Evolutionary conservation across 2,329 filamentous ascomycete species (phyloP).

Genomic region (Simplicillium sp.): DNA sequence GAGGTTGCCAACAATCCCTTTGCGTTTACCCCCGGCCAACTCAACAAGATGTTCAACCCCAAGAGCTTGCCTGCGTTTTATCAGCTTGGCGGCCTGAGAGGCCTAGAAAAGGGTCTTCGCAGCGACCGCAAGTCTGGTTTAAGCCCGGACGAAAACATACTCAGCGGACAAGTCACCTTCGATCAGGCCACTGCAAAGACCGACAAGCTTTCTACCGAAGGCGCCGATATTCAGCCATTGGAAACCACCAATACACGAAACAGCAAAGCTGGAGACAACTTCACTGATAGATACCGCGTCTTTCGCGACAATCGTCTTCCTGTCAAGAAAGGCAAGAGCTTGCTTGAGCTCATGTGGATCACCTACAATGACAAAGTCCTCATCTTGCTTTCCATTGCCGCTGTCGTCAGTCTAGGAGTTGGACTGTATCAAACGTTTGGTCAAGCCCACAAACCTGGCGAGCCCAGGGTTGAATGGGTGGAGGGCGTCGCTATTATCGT

Average conservation of each 20-base stretch:
- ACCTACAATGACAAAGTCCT: slow-evolving; percentile 79
- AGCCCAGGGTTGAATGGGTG: slow-evolving; percentile 63
- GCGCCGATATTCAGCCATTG: slow-evolving; percentile 5
- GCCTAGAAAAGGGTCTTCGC: slow-evolving; percentile 70
- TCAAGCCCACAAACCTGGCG: slow-evolving; percentile 34
- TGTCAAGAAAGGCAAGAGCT: slow-evolving; percentile 63
- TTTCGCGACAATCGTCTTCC: slow-evolving; percentile 66
- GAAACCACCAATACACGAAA: slow-evolving; percentile 3
- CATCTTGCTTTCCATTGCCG: slow-evolving; percentile 61
- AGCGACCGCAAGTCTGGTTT: slow-evolving; percentile 65
- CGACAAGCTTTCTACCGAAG: slow-evolving; percentile 24
- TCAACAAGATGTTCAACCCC: slow-evolving; percentile 82
- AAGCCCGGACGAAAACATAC: slow-evolving; percentile 61
- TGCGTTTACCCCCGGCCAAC: slow-evolving; percentile 72
- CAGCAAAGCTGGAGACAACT: slow-evolving; percentile 23
- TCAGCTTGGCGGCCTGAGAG: slow-evolving; percentile 66
- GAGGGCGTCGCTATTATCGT: slow-evolving; percentile 75
- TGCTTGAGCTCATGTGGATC: slow-evolving; percentile 69
- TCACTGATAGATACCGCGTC: slow-evolving; percentile 58
- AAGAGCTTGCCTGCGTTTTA: slow-evolving; percentile 79
- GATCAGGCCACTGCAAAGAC: slow-evolving; percentile 50
- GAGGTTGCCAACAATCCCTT: slow-evolving; percentile 71
- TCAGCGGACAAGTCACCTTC: slow-evolving; percentile 61
- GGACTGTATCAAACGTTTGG: slow-evolving; percentile 70
- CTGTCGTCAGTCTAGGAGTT: slow-evolving; percentile 62